Evolutionary conservation across 2,329 filamentous ascomycete genomes (phyloP), one percentile per base, ranked within the genome.

Genomic region (Sordariomycetes sp.): DNA sequence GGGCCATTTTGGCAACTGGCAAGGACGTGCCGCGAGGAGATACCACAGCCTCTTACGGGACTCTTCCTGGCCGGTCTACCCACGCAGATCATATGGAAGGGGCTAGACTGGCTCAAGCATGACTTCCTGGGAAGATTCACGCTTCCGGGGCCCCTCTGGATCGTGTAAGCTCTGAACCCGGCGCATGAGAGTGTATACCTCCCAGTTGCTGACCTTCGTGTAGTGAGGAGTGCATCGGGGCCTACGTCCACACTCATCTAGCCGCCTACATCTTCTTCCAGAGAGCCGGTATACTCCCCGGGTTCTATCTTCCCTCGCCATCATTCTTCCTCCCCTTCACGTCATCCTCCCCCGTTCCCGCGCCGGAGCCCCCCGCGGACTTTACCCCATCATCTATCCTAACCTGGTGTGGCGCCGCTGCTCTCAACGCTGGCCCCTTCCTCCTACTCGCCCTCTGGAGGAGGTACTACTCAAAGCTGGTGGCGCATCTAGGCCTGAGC

Each of bases 241-340:
- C 22, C 53, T 79, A 81, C 60, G 52, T 80, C 3, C 71, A 72
- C 43, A 70, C 77, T 10, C 80, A 83, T 61, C 63, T 83, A 1
- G 76, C 81, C 56, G 65, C 81, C 4, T 81, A 75, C 61, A 69
- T 76, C n/a, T 75, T 76, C 24, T 67, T 83, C 52, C 80, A 83
- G 61, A 72, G 78, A 54, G 68, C 80, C 8, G 76, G 76, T 7
- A 67, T 84, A 16, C 68, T 78, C 51, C 70, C 62, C 14, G 69
- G 68, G 8, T 66, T 67, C 48, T 69, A 67, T 67, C 66, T 83
- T 2, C 81, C 81, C 0, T 67, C 65, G 8, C 69, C 70, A 43
- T 70, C 66, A 5, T 85, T 77, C 65, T 83, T 83, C 62, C 64
- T 84, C 20, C 81, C 81, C 0, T 83, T 82, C 54, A 76, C 78